These are phyloP conservation scores for Carallia brachiata DNA, from an alignment of 345 rosid species.

Conservation along the genomic window DNA sequence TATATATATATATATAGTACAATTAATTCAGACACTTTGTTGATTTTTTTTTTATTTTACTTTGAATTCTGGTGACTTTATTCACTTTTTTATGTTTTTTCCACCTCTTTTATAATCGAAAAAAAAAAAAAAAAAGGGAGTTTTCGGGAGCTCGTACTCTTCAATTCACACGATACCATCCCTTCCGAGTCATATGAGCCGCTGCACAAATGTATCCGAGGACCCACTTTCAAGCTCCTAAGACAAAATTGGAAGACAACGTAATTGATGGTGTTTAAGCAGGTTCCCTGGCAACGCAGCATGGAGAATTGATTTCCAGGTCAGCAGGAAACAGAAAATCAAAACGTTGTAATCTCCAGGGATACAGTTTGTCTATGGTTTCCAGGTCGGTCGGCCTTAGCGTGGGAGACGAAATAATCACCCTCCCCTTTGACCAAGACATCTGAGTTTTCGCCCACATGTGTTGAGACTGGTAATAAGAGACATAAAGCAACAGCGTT, in stretches of 20 bases:
- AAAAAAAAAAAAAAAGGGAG: too few relatives aligned
- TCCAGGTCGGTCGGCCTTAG: conserved; percentile 1
- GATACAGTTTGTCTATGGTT: background rate
- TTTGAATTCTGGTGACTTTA: too few relatives aligned
- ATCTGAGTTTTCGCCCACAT: background rate
- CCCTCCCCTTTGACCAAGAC: background rate
- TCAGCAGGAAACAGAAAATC: conserved; percentile 9
- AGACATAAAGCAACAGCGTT: too few relatives aligned
- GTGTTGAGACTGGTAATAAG: background rate
- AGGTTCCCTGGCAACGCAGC: conserved; percentile 2
- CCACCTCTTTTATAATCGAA: too few relatives aligned
- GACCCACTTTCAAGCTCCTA: background rate
- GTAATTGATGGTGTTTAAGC: background rate
- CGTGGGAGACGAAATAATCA: conserved; percentile 1
- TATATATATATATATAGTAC: too few relatives aligned
- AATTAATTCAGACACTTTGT: too few relatives aligned
- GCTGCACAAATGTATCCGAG: background rate
- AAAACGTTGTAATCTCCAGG: conserved; percentile 1
- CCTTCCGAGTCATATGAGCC: too few relatives aligned
- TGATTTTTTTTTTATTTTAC: too few relatives aligned
- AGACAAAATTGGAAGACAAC: background rate
- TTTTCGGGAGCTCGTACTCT: too few relatives aligned
- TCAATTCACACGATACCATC: too few relatives aligned
- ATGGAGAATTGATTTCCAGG: conserved; percentile 10
- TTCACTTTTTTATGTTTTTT: too few relatives aligned